Evolutionary conservation across 345 rosid genomes (phyloP).

Genomic region (Turnera subulata): DNA sequence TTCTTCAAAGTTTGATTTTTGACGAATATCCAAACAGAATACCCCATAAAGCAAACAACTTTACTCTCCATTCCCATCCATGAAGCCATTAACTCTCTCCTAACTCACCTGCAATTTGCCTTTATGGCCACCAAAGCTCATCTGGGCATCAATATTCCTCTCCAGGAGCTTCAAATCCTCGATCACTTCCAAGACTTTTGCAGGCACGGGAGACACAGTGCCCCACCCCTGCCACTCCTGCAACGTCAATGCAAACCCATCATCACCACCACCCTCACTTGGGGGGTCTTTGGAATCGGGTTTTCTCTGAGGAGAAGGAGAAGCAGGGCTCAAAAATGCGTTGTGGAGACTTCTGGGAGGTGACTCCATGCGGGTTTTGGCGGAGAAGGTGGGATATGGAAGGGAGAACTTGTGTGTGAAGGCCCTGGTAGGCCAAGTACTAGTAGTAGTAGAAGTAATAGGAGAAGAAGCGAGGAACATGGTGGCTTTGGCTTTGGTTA

Average conservation of each 20-base stretch:
- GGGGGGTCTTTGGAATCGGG: constrained; percentile 4
- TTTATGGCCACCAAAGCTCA: constrained; percentile 76
- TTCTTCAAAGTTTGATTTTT: too few relatives aligned
- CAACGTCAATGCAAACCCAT: constrained; percentile 33
- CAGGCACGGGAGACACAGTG: constrained; percentile 57
- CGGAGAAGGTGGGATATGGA: constrained; percentile 22
- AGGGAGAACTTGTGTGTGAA: constrained; percentile 24
- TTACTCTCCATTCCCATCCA: too few relatives aligned
- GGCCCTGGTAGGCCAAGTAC: constrained; percentile 12
- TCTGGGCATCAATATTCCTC: constrained; percentile 44
- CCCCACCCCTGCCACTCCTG: constrained; percentile 91
- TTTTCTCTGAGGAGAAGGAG: constrained; percentile 36
- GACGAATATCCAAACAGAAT: not conserved
- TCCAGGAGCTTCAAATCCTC: constrained; percentile 71
- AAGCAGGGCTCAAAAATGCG: constrained; percentile 28
- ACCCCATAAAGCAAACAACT: not conserved
- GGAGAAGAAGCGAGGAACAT: constrained; percentile 6
- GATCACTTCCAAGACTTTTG: constrained; percentile 55
- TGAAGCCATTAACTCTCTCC: too few relatives aligned
- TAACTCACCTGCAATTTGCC: constrained; percentile 70
- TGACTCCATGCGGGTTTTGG: constrained; percentile 30
- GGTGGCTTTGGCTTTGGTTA: too few relatives aligned
- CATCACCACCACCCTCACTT: constrained; percentile 28
- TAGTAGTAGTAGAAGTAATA: constrained; percentile 15
- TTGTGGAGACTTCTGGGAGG: constrained; percentile 19